Evolutionary conservation across 768 basidiomycete species (phyloP).

Genomic region (Exidia glandulosa): DNA sequence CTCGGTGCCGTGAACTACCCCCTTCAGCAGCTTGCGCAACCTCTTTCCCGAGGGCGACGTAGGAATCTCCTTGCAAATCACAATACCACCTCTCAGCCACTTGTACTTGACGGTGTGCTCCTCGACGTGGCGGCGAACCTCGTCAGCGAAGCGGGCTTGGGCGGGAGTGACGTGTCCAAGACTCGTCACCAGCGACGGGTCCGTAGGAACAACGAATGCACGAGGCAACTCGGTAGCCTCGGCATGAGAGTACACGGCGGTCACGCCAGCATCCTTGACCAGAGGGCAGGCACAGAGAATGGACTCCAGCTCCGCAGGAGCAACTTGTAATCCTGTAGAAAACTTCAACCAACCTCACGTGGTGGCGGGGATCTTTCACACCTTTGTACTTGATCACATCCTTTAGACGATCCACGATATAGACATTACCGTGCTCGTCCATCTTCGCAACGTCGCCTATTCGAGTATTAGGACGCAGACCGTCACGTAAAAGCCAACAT

Average conservation of each 20-base stretch:
- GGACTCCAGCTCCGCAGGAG: constrained; percentile 8
- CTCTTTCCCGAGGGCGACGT: constrained; percentile 4
- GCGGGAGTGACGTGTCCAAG: not conserved
- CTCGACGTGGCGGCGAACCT: constrained; percentile 6
- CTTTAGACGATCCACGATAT: constrained; percentile 11
- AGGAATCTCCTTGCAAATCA: constrained; percentile 8
- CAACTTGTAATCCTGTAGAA: not conserved
- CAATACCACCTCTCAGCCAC: constrained; percentile 9
- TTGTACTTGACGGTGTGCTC: constrained; percentile 10
- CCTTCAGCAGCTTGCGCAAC: not conserved
- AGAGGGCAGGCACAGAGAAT: constrained; percentile 8
- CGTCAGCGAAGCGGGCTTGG: not conserved
- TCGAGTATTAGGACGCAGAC: not conserved
- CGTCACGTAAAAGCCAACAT: not conserved
- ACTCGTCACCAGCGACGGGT: not conserved
- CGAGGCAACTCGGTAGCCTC: constrained; percentile 13
- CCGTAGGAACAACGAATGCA: constrained; percentile 6
- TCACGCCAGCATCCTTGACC: constrained; percentile 11
- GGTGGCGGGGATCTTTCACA: not conserved
- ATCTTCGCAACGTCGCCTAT: not conserved
- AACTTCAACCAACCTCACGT: not conserved
- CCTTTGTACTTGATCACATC: constrained; percentile 20
- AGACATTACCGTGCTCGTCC: constrained; percentile 3
- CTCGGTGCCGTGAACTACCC: not conserved
- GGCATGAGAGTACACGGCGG: constrained; percentile 10